phyloP scores from a whole-genome alignment of 2,329 filamentous ascomycete species.

The Colletotrichum siamense region DNA sequence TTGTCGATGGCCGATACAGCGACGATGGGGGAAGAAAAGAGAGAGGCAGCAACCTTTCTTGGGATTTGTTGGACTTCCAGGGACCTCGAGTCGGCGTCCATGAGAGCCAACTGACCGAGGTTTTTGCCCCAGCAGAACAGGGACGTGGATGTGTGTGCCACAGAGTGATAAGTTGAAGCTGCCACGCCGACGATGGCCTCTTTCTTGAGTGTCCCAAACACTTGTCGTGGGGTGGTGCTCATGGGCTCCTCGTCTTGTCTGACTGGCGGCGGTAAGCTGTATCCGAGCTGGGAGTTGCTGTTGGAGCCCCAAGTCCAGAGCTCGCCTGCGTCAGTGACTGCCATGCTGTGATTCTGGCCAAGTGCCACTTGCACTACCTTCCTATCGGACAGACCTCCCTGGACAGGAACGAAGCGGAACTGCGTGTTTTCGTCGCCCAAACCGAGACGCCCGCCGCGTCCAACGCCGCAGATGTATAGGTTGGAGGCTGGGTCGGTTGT shows the following conservation, averaged over 20 bases:
- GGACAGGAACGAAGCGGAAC: slow-evolving; percentile 84
- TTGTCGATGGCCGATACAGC: slow-evolving; percentile 89
- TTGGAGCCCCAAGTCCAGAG: slow-evolving; percentile 96
- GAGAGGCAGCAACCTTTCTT: slow-evolving; percentile 84
- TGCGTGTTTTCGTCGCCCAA: slow-evolving; percentile 89
- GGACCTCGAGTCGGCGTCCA: slow-evolving; percentile 93
- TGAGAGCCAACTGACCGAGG: slow-evolving; percentile 88
- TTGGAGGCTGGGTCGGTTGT: slow-evolving; percentile 90
- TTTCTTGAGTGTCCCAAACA: slow-evolving; percentile 90
- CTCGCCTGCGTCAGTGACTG: slow-evolving; percentile 84
- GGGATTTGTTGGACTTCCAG: slow-evolving; percentile 83
- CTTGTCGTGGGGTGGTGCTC: slow-evolving; percentile 81
- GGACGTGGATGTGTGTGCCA: slow-evolving; percentile 80
- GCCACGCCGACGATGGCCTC: slow-evolving; percentile 83
- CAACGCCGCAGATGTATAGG: slow-evolving; percentile 90
- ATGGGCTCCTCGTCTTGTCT: slow-evolving; percentile 83
- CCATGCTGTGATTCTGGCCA: slow-evolving; percentile 90
- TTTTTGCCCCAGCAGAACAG: slow-evolving; percentile 97
- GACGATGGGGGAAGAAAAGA: slow-evolving; percentile 75
- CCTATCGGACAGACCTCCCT: slow-evolving; percentile 76
- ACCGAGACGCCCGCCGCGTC: slow-evolving; percentile 86
- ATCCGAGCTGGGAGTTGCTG: slow-evolving; percentile 84
- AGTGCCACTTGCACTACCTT: slow-evolving; percentile 80
- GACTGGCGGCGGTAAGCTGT: slow-evolving; percentile 70
- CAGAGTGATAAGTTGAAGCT: slow-evolving; percentile 90